Evolutionary conservation across 768 basidiomycete species (phyloP).

Genomic region (Epithele typhae): DNA sequence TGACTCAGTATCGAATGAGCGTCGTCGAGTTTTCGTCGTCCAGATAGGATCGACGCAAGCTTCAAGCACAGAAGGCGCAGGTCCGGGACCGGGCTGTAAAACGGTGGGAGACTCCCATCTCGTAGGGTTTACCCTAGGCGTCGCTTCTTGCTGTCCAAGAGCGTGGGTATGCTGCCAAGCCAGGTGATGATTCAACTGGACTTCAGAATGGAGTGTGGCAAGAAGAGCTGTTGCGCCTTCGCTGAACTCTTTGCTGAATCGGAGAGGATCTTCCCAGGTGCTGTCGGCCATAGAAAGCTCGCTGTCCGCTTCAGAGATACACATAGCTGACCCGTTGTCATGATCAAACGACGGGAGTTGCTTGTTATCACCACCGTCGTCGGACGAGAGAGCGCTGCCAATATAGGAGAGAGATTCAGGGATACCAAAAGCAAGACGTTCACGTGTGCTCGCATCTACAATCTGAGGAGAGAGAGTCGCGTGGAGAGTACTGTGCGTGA

Average conservation of each 20-base stretch:
- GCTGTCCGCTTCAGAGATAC: conserved; percentile 39
- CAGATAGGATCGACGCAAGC: neutral
- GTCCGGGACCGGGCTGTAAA: neutral
- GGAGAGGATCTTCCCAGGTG: conserved; percentile 4
- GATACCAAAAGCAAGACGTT: conserved; percentile 26
- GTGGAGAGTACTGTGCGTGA: too few relatives aligned
- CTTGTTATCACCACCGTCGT: conserved; percentile 6
- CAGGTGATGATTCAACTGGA: too few relatives aligned
- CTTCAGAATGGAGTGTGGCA: conserved; percentile 34
- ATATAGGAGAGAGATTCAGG: conserved; percentile 25
- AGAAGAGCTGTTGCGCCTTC: conserved; percentile 48
- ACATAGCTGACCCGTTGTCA: neutral
- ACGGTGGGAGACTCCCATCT: neutral
- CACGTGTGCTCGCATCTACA: conserved; percentile 13
- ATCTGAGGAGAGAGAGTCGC: too few relatives aligned
- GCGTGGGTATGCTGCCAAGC: too few relatives aligned
- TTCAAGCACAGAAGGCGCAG: neutral
- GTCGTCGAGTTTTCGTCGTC: neutral
- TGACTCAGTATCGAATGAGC: conserved; percentile 6
- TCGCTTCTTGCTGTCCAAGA: neutral
- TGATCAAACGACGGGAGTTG: conserved; percentile 1
- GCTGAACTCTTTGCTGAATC: conserved; percentile 34
- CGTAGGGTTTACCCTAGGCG: neutral
- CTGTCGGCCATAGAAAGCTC: conserved; percentile 37
- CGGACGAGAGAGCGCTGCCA: conserved; percentile 10